Base-by-base conservation (phyloP, 768 basidiomycete genomes). In the Fomitopsis serialis region DNA sequence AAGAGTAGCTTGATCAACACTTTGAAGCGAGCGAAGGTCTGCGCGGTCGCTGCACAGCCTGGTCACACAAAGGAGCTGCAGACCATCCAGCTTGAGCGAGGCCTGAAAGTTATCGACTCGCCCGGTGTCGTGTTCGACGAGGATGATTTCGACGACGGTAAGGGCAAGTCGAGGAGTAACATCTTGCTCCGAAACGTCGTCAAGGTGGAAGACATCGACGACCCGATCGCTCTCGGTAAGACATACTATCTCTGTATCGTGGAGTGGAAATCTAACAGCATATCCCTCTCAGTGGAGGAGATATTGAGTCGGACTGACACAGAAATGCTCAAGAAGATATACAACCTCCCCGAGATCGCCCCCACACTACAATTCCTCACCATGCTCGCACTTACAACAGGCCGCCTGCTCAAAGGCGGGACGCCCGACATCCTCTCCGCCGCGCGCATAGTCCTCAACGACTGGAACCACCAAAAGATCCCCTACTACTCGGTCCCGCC, bases 81-180 rank as follows among this genome's bases (percentile, higher is more conserved):
- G 69, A 90, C 89, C 7, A 72, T 98, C 5, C 91, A 92, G 57
- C 77, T 99, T 3, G 96, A 98, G 67, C 89, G 93, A 42, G 93
- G 94, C 0, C 78, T 99, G 63, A 84, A 87, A 52, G 86, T 98
- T 34, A 78, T 98, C 6, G 97, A 98, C 69, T 98, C 94, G 35
- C 96, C 97, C 0, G 97, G 96, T 56, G 93, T 98, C n/a, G 89
- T 99, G 1, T 92, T 97, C 60, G 92, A 94, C 55, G 90, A 92
- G 52, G 84, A 89, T 53, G 78, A 84, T 45, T 65, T 75, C 45
- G 58, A 79, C 69, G 68, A 70, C 43, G 72, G 67, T 22, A 83
- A 81, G 52, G 75, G 76, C 22, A 52, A 54, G 23, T 67, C 65
- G 25, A 75, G 68, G 50, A 71, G 69, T 3, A 86, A 83, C 60